Base-by-base conservation (phyloP, 441 rosid species). In the Gossypium laxum region DNA sequence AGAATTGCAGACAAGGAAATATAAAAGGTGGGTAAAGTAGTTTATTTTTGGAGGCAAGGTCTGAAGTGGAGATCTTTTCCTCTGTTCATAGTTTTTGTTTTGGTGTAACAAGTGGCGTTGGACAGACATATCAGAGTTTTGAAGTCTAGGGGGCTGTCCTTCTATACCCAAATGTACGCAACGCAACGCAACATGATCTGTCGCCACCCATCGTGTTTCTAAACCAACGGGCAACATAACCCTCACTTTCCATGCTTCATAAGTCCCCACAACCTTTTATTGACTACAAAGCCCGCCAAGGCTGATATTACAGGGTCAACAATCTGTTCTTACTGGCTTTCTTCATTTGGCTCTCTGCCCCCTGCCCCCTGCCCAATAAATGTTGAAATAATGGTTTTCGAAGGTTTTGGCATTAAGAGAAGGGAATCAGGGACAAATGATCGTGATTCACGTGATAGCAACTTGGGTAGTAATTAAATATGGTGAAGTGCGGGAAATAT, bases 351-450 rank as follows among this genome's bases (percentile, higher is more conserved):
- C 84, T 86, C 89, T 79, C n/a, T n/a, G n/a, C n/a, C n/a, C n/a
- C n/a, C 85, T 84, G 89, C 90, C 52, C 72, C 79, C 84, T 80
- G 81, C 84, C 83, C 34, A 30, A 30, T 0, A 4, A 4, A 30
- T 30, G 34, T 30, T 4, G 34, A 30, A 2, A 59, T 52, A 51
- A 82, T 90, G 94, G 97, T 70, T 6, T 91, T 91, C 77, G 92
- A 91, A 45, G 97, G 89, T 78, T 91, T 91, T 24, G 93, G 87
- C 74, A 74, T 72, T 34, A 76, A 91, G 47, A 81, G 91, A 64
- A 70, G 88, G 80, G 0, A 87, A 87, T 54, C 52, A 85, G 11
- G 75, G 76, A 45, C 85, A 74, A 68, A 75, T 88, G 61, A 68
- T 89, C 43, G 69, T 60, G 2, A 73, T 87, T 5, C 89, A 74